These are phyloP conservation scores for Alnus rubra DNA, from an alignment of 306 rosid species.

Conservation along the genomic window DNA sequence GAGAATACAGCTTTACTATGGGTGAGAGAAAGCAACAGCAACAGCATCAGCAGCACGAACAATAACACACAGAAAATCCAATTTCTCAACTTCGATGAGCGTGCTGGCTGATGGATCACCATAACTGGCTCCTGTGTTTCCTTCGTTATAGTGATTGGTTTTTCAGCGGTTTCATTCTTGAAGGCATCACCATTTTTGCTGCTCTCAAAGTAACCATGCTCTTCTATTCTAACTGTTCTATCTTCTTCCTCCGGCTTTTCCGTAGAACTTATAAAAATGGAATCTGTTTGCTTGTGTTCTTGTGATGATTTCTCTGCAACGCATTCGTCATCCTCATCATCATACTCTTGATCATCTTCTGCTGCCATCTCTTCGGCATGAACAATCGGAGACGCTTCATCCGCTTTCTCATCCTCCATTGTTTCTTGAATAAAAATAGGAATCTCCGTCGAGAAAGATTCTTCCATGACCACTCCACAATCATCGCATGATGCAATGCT, in stretches of 20 bases:
- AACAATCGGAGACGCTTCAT: background rate
- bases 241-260: conserved; percentile 7
- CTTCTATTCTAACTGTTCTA: background rate
- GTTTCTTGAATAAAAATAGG: conserved; percentile 3
- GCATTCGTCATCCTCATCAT: conserved; percentile 8
- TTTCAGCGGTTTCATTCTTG: background rate
- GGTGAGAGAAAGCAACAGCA: conserved; percentile 19
- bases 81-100: background rate
- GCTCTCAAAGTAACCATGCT: background rate
- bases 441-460: background rate
- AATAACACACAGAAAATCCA: conserved; percentile 34
- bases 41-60: conserved; percentile 31
- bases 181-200: background rate
- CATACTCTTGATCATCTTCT: conserved; percentile 7
- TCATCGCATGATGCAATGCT: conserved; percentile 33
- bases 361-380: background rate
- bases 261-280: background rate
- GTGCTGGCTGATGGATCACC: conserved; percentile 14
- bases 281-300: conserved; percentile 12
- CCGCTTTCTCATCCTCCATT: background rate
- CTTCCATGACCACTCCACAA: conserved; percentile 1
- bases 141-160: background rate
- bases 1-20: conserved; percentile 18
- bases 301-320: conserved; percentile 10
- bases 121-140: background rate